Base-by-base conservation (phyloP, 2,329 filamentous ascomycete genomes). In the Mollisiaceae sp. region DNA sequence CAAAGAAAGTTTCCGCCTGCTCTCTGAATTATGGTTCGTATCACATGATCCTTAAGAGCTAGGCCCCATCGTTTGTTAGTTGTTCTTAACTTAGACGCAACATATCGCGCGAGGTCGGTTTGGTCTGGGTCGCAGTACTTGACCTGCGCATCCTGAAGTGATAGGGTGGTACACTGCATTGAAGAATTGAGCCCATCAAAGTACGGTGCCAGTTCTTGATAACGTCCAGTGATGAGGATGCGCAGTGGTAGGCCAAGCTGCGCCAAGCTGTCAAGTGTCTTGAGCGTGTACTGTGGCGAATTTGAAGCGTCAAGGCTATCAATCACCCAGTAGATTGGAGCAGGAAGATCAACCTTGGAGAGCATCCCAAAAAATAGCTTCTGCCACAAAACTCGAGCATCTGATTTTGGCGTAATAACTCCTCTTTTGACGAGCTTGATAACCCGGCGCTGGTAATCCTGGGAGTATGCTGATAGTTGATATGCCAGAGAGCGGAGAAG, bases 1-100 rank as follows among this genome's bases (percentile, higher is more conserved):
- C 65, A 67, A 4, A 67, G 65, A 57, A 67, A 67, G 54, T 67
- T 67, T 12, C 62, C 65, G 20, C 43, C 43, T 50, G 65, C 59
- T 32, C 62, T 55, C 35, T 43, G 36, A n/a, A 67, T 47, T 14
- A 65, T 62, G 14, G 18, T 63, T 4, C 27, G 22, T 27, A 67
- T 38, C 18, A 67, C 43, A 22, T 59, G 62, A 38, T 45, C 43
- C 56, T 41, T 61, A 20, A 63, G 54, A 47, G n/a, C 39, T 36
- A 20, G 11, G 15, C 39, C 39, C 50, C 50, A 57, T 57, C 50
- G 60, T 6, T 57, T 57, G 32, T 15, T 35, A 11, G 50, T 57
- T 45, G 35, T 62, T 6, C 27, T 32, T 6, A 32, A 32, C 39
- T 47, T 52, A 18, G 50, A 12, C 24, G 20, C 35, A 20, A 63